These are phyloP conservation scores for Verticillium zaregamsianum DNA, from an alignment of 2,329 filamentous ascomycete genomes.

Conservation along the genomic window DNA sequence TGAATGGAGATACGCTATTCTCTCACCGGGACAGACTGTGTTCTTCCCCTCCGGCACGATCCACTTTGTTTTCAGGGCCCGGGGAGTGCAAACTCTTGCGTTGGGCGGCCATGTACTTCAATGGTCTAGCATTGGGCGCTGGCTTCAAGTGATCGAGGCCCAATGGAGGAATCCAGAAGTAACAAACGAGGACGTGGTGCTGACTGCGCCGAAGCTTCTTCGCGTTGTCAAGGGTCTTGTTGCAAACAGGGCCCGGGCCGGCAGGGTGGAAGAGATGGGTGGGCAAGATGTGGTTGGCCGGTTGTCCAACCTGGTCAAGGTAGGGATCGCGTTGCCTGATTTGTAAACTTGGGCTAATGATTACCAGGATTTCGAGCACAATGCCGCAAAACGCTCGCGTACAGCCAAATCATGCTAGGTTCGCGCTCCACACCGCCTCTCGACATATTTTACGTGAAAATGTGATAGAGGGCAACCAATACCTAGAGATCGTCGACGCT, in stretches of 20 bases:
- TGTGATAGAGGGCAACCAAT: no score
- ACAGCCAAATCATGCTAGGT: not conserved
- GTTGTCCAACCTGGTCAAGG: not conserved
- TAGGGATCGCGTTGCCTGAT: not conserved
- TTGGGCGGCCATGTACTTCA: conserved; percentile 27
- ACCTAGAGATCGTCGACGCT: no score
- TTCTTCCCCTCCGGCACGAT: conserved; percentile 28
- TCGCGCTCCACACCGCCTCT: not conserved
- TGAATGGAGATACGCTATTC: conserved; percentile 25
- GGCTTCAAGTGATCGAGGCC: conserved; percentile 16
- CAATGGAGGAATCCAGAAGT: not conserved
- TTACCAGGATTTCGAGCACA: not conserved
- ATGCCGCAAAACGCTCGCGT: not conserved
- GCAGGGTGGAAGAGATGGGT: not conserved
- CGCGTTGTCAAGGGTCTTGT: not conserved
- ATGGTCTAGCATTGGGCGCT: conserved; percentile 23
- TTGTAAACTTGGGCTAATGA: not conserved
- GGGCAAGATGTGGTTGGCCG: not conserved
- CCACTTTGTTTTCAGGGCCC: conserved; percentile 26
- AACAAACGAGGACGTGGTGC: not conserved
- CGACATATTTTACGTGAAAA: no score
- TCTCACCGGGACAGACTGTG: conserved; percentile 27
- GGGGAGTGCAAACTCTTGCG: conserved; percentile 23
- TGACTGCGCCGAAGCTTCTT: not conserved
- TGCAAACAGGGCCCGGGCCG: not conserved